Base-by-base conservation (phyloP, 2,329 filamentous ascomycete genomes). In the Colletotrichum eleusines region DNA sequence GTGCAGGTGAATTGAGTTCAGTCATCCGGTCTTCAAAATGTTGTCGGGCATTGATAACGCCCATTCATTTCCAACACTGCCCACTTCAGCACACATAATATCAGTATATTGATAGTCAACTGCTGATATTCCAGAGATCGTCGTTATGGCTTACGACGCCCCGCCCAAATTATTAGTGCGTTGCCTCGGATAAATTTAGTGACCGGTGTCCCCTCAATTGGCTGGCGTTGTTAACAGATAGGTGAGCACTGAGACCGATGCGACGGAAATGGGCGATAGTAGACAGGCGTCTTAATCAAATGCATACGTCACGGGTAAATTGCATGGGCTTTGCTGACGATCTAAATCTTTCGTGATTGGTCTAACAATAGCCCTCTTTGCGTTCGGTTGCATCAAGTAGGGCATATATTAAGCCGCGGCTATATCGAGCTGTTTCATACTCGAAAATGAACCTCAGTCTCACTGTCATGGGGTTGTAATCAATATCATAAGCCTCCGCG, bases 101-200 rank as follows among this genome's bases (percentile, higher is more conserved):
- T 5, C 3, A 20, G 12, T 55, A 14, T 66, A n/a, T 38, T 59
- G 44, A 70, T 33, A n/a, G 11, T 54, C 35, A 57, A 48, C 16
- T 9, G n/a, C 1, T 35, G 14, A 12, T 46, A 50, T 66, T 48
- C 20, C 11, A 20, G 48, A 42, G 8, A 16, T 11, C 14, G 8
- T 44, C 46, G 28, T 44, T 44, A 23, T 40, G 55, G 2, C 14
- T 63, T 51, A 62, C 28, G 28, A 23, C 14, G 51, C 35, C 26
- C 58, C 51, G 38, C 68, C 50, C n/a, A 51, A 8, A 18, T 20
- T 6, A 38, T 33, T 3, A 31, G 18, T 58, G 5, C 18, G 33
- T 12, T 62, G 67, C 58, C 35, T 67, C 68, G 26, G 51, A 63
- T 71, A 68, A 44, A 71, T 67, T 46, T n/a, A 5, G 20, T 35